These are phyloP conservation scores for Hansenula sp. DNA, from an alignment of 1,139 yeast species.

Conservation along the genomic window DNA sequence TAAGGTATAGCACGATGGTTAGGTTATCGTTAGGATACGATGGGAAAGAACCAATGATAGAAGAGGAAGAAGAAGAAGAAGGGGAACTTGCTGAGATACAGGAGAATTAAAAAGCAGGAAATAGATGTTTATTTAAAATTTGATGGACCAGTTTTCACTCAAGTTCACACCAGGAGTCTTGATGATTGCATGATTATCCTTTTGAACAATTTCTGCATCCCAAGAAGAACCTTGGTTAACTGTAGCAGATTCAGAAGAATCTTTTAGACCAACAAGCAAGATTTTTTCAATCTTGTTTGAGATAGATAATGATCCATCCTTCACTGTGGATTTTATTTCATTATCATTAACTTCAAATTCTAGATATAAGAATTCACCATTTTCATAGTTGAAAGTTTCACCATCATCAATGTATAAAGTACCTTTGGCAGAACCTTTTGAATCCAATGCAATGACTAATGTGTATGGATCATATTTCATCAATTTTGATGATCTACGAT, in stretches of 20 bases:
- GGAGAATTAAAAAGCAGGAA: too few relatives aligned
- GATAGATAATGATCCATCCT: slow-evolving; percentile 21
- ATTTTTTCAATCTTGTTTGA: slow-evolving; percentile 52
- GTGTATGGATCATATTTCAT: slow-evolving; percentile 86
- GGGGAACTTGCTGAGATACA: slow-evolving; percentile 1
- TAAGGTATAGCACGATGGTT: slow-evolving; percentile 32
- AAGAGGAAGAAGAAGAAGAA: slow-evolving; percentile 7
- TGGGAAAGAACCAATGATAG: not conserved
- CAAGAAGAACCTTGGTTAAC: slow-evolving; percentile 36
- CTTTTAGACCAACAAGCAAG: slow-evolving; percentile 41
- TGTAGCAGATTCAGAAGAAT: slow-evolving; percentile 19
- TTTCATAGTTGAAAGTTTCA: slow-evolving; percentile 55
- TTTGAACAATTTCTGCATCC: slow-evolving; percentile 27
- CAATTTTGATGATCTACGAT: slow-evolving; percentile 73
- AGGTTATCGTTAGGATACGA: slow-evolving; percentile 20
- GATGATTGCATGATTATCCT: slow-evolving; percentile 30
- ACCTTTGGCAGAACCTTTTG: slow-evolving; percentile 48
- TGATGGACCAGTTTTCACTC: slow-evolving; percentile 33
- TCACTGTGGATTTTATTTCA: slow-evolving; percentile 24
- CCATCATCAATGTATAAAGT: slow-evolving; percentile 80
- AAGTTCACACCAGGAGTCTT: slow-evolving; percentile 52
- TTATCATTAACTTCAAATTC: slow-evolving; percentile 30
- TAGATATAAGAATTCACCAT: slow-evolving; percentile 43
- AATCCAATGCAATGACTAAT: slow-evolving; percentile 56
- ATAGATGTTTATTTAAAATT: too few relatives aligned